Base-by-base conservation (phyloP, 2,329 filamentous ascomycete genomes). In the Stachybotrys echinatus region DNA sequence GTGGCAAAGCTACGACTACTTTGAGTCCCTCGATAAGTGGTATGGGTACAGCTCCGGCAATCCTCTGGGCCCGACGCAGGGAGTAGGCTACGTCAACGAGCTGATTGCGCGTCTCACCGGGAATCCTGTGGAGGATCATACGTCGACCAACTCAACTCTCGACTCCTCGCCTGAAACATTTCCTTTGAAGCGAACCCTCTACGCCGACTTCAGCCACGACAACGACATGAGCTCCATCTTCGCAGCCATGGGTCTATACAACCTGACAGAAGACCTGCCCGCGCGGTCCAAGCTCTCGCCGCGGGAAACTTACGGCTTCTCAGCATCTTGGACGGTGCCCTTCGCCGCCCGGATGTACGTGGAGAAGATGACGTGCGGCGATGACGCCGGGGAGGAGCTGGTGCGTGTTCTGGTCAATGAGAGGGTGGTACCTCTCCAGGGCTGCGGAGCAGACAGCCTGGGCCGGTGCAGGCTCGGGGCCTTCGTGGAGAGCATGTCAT, bases 181-280 rank as follows among this genome's bases (percentile, higher is more conserved):
- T 61, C 91, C 92, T 0, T 71, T 95, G 0, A 76, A 79, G 53
- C 68, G 73, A 42, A 71, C 70, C 12, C 70, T 96, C 2, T 96
- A 95, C 61, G 91, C 89, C 0, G 92, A 96, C 67, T 96, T 96
- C 63, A 89, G 85, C 54, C 92, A 96, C 67, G 92, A 96, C 68
- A 96, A 95, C 65, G 84, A 87, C 62, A 90, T 96, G 83, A 82
- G 81, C 23, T 79, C 80, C 7, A 82, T 95, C 6, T 88, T 88
- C 62, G 83, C 83, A 5, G 89, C 90, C 0, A 63, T 96, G 55
- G 88, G 90, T 0, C 71, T 96, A 22, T 95, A 90, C 69, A 88
- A 91, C 57, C 70, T 68, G 42, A 89, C 83, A 0, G 60, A 64
- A 14, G 72, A 76, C 12, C 69, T 87, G 21, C 74, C 78, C 3